These are phyloP conservation scores for Eucommia ulmoides DNA, from an alignment of 257 asterid species.

Conservation along the genomic window DNA sequence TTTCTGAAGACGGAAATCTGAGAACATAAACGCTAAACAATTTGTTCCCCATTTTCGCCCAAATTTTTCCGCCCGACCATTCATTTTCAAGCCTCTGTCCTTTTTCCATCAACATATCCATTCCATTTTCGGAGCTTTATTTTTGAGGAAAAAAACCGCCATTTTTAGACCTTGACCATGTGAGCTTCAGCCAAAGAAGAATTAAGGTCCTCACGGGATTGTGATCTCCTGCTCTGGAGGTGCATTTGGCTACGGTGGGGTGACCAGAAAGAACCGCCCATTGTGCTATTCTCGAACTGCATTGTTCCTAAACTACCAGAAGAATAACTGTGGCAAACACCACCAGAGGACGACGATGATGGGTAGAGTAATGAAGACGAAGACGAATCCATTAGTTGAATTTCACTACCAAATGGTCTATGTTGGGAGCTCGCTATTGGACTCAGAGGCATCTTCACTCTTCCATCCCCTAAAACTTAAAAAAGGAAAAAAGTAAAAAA, in stretches of 20 bases:
- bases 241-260: constrained; percentile 33
- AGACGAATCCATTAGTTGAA: constrained; percentile 34
- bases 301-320: constrained; percentile 48
- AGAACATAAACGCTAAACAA: no score
- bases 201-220: constrained; percentile 81
- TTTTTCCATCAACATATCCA: no score
- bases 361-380: constrained; percentile 47
- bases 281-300: constrained; percentile 25
- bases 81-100: no score
- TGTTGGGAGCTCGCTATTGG: constrained; percentile 51
- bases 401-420: constrained; percentile 40
- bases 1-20: no score
- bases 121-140: no score
- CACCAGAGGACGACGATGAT: constrained; percentile 65
- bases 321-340: constrained; percentile 77
- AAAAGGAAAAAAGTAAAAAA: not conserved
- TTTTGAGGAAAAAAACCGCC: no score
- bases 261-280: constrained; percentile 31
- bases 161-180: constrained; percentile 37
- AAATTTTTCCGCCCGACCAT: no score
- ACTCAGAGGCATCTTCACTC: constrained; percentile 81
- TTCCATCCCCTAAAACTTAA: constrained; percentile 56
- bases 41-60: no score
- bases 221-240: constrained; percentile 51
- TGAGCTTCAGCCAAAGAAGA: constrained; percentile 61